Evolutionary conservation across 2,329 filamentous ascomycete species (phyloP), one percentile per base, ranked within the genome.

Genomic region (Didymella exigua): DNA sequence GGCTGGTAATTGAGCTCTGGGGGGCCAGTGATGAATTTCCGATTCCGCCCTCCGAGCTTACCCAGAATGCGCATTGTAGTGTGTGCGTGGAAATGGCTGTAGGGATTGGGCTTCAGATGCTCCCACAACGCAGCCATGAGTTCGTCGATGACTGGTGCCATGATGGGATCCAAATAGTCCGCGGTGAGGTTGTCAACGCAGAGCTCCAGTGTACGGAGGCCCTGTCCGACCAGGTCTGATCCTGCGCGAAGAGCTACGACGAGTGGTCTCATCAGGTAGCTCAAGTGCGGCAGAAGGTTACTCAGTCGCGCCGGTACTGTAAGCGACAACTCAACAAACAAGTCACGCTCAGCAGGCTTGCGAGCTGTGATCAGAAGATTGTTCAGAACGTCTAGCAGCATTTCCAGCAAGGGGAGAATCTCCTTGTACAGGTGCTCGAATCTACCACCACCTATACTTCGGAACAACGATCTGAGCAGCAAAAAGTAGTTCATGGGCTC

Each of bases 401-500:
- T 99, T 77, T 99, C 95, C 5, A 99, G 82, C 3, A 99, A 82
- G 10, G 95, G 95, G 11, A 99, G 78, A 40, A 99, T 96, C 74
- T 98, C 93, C 78, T 99, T 99, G 75, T 99, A 99, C 0, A 99
- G 82, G 63, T 97, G 90, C 78, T 99, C 95, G 63, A 99, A 99
- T 59, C 96, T 89, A 7, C 95, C 96, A 44, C 95, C 96, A 19
- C 95, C 95, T 48, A 99, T 99, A 71, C 93, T 98, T 52, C 95
- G 82, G 75, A 99, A 99, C 1, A 99, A 80, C 0, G 93, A 97
- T 29, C 95, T 85, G 33, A 99, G 81, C 1, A 99, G 84, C 10
- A 97, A 82, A 76, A 99, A 99, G 77, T 99, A 99, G 75, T 99
- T 99, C 85, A 97, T 96, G 0, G 96, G 96, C 71, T 98, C 93